These are phyloP conservation scores for Saturnispora kantuleensis DNA, from an alignment of 805 yeast genomes.

Conservation along the genomic window DNA sequence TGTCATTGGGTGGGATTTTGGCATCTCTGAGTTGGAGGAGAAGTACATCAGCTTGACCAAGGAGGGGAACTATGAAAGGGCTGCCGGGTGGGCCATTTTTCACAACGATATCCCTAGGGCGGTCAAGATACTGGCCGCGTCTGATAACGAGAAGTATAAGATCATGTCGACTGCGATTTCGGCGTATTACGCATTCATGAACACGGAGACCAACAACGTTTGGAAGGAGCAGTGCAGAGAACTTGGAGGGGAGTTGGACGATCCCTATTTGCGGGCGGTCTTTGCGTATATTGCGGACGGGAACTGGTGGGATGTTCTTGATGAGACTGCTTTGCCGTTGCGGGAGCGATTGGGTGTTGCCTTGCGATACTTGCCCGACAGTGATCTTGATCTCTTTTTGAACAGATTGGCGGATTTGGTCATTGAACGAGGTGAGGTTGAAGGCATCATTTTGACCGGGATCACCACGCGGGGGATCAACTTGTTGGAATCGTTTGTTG, in stretches of 20 bases:
- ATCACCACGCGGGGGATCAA: slow-evolving; percentile 77
- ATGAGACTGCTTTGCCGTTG: slow-evolving; percentile 79
- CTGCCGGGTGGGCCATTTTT: slow-evolving; percentile 97
- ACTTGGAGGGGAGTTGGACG: slow-evolving; percentile 78
- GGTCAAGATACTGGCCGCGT: slow-evolving; percentile 63
- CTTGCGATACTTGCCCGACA: slow-evolving; percentile 70
- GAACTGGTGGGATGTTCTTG: slow-evolving; percentile 93
- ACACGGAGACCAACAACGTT: slow-evolving; percentile 50
- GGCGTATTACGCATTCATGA: slow-evolving; percentile 66
- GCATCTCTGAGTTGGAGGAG: slow-evolving; percentile 63
- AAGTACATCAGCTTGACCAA: slow-evolving; percentile 47
- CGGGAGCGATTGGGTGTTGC: slow-evolving; percentile 90
- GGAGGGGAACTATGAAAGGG: slow-evolving; percentile 64
- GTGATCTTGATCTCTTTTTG: slow-evolving; percentile 64
- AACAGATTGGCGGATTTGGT: slow-evolving; percentile 62
- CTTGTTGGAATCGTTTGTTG: slow-evolving; percentile 76
- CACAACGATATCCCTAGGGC: slow-evolving; percentile 82
- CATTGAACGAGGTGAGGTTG: slow-evolving; percentile 72
- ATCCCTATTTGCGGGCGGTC: slow-evolving; percentile 83
- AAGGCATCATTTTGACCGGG: slow-evolving; percentile 88
- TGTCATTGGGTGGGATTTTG: slow-evolving; percentile 86
- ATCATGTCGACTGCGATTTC: slow-evolving; percentile 91
- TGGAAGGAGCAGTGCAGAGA: slow-evolving; percentile 92
- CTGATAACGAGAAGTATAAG: slow-evolving; percentile 59
- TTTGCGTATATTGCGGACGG: slow-evolving; percentile 91